These are phyloP conservation scores for Solanum megistacrolobum DNA, from an alignment of 257 asterid species.

Conservation along the genomic window DNA sequence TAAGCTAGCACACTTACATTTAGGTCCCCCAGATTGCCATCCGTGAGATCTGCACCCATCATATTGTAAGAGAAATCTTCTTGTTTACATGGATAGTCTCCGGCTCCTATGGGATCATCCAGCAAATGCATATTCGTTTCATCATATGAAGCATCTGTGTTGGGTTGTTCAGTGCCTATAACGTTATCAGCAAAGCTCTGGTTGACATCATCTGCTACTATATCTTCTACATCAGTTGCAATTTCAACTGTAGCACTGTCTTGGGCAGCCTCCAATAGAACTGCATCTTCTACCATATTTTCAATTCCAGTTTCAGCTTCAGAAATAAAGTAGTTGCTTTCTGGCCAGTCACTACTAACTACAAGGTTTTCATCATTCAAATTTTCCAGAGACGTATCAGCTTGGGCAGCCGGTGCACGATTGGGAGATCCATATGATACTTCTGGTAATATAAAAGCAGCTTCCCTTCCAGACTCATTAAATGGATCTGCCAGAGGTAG, in stretches of 20 bases:
- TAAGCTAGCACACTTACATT: slow-evolving; percentile 33
- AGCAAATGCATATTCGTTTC: slow-evolving; percentile 15
- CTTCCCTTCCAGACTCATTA: slow-evolving; percentile 16
- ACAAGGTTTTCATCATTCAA: slow-evolving; percentile 15
- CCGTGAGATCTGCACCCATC: slow-evolving; percentile 33
- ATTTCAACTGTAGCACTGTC: slow-evolving; percentile 24
- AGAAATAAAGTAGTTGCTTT: slow-evolving; percentile 17
- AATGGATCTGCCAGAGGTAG: slow-evolving; percentile 5
- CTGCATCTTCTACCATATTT: slow-evolving; percentile 15
- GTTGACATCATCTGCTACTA: slow-evolving; percentile 17
- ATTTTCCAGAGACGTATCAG: slow-evolving; percentile 20
- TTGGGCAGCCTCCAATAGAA: slow-evolving; percentile 15
- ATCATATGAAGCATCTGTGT: slow-evolving; percentile 12
- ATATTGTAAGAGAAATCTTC: slow-evolving; percentile 27
- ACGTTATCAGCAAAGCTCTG: slow-evolving; percentile 16
- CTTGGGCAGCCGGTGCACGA: slow-evolving; percentile 13
- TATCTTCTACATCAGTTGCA: slow-evolving; percentile 15
- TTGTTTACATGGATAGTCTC: slow-evolving; percentile 18
- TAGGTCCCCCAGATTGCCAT: slow-evolving; percentile 25
- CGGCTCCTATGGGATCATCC: slow-evolving; percentile 24
- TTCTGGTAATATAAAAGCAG: slow-evolving; percentile 14
- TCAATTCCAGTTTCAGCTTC: slow-evolving; percentile 24
- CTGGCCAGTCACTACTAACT: slow-evolving; percentile 12
- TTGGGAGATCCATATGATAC: slow-evolving; percentile 16
- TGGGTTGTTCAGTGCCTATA: slow-evolving; percentile 22